Percentiles rank a stretch among this genome's conserved stretches.
Conservation (phyloP, 345 rosid genomes). For the Ailanthus altissimus region DNA sequence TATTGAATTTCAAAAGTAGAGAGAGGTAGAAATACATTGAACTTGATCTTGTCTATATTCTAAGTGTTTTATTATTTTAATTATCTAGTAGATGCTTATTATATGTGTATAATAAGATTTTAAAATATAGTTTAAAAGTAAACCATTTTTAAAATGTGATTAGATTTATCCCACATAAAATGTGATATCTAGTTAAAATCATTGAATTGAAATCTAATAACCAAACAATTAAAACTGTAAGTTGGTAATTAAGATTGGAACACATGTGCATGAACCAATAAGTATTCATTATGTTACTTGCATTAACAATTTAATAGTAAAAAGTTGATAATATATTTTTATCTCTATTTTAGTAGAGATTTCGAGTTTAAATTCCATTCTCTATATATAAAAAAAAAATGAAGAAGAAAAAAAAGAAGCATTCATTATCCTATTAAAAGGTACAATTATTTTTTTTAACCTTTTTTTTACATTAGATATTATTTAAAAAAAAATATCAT, state of each 20-base stretch:
- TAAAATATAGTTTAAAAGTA: slow-evolving; percentile 8
- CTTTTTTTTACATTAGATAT: background rate
- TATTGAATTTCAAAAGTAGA: background rate
- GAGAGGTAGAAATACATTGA: slow-evolving; percentile 21
- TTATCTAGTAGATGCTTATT: background rate
- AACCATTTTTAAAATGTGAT: background rate
- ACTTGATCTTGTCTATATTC: slow-evolving; percentile 12
- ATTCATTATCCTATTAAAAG: background rate
- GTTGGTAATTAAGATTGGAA: slow-evolving; percentile 9
- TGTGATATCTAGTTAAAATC: background rate
- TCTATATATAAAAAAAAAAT: no score
- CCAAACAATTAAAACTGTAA: background rate
- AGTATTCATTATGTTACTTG: background rate
- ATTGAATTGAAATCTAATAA: background rate
- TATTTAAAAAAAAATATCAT: background rate
- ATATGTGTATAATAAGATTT: background rate
- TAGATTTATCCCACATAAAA: background rate
- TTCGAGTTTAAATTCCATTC: no score
- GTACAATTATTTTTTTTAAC: background rate
- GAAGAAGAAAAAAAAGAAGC: no score
- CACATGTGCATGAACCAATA: background rate
- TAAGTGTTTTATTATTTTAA: slow-evolving; percentile 21
- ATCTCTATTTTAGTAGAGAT: no score
- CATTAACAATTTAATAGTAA: no score
- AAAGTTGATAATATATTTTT: no score